These are phyloP conservation scores for Verticillium albo-atrum DNA, from an alignment of 2,329 filamentous ascomycete genomes.

Conservation along the genomic window DNA sequence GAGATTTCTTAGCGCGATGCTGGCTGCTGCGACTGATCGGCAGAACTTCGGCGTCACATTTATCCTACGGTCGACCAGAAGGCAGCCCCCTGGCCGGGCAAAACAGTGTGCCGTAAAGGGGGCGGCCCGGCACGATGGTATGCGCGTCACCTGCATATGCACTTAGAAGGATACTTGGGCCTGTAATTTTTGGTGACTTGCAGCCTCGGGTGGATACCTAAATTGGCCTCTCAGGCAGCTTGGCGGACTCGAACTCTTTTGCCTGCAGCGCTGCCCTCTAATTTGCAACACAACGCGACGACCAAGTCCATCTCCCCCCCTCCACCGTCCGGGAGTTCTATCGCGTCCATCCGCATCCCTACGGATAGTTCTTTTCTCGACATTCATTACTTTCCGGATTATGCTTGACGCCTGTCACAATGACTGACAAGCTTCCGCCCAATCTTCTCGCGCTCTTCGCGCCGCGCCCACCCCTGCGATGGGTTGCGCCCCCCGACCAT, in stretches of 20 bases:
- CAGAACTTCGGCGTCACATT: neutral
- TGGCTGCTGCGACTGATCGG: neutral
- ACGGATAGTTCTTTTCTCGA: neutral
- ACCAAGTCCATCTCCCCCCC: neutral
- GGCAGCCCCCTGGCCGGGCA: too few species aligned
- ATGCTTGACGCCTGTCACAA: conserved; percentile 29
- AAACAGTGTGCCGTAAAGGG: neutral
- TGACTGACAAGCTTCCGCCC: conserved; percentile 95
- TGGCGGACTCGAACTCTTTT: neutral
- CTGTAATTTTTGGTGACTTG: neutral
- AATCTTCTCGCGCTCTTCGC: conserved; percentile 93
- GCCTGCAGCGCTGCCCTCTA: neutral
- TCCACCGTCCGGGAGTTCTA: neutral
- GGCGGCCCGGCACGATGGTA: neutral
- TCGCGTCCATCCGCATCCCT: neutral
- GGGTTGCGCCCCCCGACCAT: conserved; percentile 77
- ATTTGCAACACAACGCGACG: neutral
- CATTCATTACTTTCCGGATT: neutral
- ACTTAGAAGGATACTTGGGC: neutral
- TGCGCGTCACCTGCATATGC: neutral
- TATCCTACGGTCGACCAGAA: too few species aligned
- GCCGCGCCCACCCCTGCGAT: conserved; percentile 86
- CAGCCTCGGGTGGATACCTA: neutral
- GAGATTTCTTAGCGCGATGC: conserved; percentile 1
- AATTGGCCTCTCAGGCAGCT: neutral